Conservation (phyloP, 2,329 filamentous ascomycete genomes). For the Diaporthe amygdali region DNA sequence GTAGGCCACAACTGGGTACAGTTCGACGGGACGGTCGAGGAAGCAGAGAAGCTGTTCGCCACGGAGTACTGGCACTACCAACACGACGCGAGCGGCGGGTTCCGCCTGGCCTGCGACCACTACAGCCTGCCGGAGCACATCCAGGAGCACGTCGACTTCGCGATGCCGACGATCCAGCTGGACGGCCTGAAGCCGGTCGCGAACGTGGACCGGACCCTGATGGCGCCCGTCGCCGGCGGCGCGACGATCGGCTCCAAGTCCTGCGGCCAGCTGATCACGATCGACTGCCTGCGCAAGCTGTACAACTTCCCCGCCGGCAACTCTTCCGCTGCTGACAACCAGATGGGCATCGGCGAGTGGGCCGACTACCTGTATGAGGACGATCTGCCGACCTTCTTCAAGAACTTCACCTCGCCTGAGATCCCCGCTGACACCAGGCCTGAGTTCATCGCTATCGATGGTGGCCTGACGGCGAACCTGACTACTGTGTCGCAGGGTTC, state of each 20-base stretch:
- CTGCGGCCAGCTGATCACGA: conserved; percentile 38
- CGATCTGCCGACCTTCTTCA: conserved; percentile 23
- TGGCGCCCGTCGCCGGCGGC: background rate
- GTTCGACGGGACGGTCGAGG: conserved; percentile 32
- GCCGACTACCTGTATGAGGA: conserved; percentile 23
- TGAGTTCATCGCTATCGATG: conserved; percentile 21
- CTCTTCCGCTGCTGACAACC: conserved; percentile 15
- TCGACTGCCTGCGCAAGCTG: conserved; percentile 36
- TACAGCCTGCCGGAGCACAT: conserved; percentile 28
- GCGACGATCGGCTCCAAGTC: conserved; percentile 27
- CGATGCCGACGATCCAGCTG: conserved; percentile 26
- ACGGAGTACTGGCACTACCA: conserved; percentile 32
- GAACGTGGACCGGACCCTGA: background rate
- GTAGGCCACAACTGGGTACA: conserved; percentile 30
- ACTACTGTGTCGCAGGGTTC: conserved; percentile 26
- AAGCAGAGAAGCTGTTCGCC: conserved; percentile 32
- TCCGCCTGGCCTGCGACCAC: conserved; percentile 28
- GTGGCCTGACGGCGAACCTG: conserved; percentile 20
- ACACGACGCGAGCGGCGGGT: conserved; percentile 29
- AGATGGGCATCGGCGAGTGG: conserved; percentile 24
- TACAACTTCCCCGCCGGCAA: conserved; percentile 34
- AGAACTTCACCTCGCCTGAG: conserved; percentile 20
- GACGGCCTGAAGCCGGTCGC: conserved; percentile 21
- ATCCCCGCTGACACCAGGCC: conserved; percentile 21
- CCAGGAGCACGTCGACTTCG: conserved; percentile 28